A percentile compares a stretch with the other conserved stretches of the same genome.
Conservation (phyloP, 805 yeast species). For the Saccharomycopsis fibuligera region DNA sequence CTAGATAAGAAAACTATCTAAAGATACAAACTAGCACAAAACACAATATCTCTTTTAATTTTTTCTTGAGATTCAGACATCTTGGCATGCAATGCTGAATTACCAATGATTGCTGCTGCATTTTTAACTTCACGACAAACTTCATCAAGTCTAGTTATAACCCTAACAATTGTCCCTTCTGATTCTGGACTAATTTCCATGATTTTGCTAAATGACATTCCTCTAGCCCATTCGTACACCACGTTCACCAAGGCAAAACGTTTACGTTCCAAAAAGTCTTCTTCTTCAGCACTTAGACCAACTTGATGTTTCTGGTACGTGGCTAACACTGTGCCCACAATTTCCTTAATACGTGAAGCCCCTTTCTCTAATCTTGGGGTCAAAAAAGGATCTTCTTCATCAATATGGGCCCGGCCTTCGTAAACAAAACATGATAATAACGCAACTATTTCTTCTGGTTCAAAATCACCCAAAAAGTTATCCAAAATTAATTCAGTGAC, state of each 20-base stretch:
- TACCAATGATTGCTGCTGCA: conserved; percentile 93
- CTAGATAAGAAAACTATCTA: no score
- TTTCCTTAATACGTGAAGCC: conserved; percentile 56
- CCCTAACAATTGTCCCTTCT: conserved; percentile 96
- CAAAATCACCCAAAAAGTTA: conserved; percentile 87
- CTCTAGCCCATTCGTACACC: conserved; percentile 98
- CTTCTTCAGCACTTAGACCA: conserved; percentile 74
- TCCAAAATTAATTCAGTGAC: conserved; percentile 86
- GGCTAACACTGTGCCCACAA: conserved; percentile 54
- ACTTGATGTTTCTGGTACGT: conserved; percentile 67
- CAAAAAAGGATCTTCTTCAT: conserved; percentile 51
- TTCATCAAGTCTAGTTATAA: conserved; percentile 90
- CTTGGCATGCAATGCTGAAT: conserved; percentile 79
- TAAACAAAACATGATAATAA: conserved; percentile 86
- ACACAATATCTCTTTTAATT: conserved; percentile 96
- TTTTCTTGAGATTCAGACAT: conserved; percentile 90
- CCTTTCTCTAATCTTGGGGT: conserved; percentile 82
- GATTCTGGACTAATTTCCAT: conserved; percentile 85
- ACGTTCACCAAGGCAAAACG: conserved; percentile 89
- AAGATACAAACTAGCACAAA: conserved; percentile 91
- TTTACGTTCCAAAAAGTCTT: conserved; percentile 72
- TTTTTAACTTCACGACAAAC: conserved; percentile 90
- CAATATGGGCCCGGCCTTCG: conserved; percentile 66
- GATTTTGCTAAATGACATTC: conserved; percentile 83
- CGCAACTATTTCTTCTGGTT: conserved; percentile 96